These are phyloP conservation scores for Lipomyces starkeyi DNA, from an alignment of 805 yeast species.

Conservation along the genomic window DNA sequence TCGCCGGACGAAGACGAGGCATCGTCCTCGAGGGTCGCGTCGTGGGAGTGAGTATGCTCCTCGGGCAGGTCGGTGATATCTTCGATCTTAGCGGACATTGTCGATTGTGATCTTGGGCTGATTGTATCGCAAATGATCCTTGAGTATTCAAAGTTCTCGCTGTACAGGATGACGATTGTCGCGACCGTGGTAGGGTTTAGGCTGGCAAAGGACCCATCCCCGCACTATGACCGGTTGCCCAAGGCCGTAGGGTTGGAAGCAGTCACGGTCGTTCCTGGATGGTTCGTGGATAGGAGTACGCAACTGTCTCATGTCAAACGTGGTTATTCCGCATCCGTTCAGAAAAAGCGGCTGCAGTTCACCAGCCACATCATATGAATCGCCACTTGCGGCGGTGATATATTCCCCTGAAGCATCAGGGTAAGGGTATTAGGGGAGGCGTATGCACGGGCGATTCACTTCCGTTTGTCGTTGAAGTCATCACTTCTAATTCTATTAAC, in stretches of 20 bases:
- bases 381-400: neutral
- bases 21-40: constrained; percentile 24
- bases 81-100: constrained; percentile 40
- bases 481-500: neutral
- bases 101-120: neutral
- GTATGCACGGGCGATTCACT: neutral
- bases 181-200: constrained; percentile 5
- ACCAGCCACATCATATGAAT: neutral
- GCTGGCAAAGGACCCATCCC: neutral
- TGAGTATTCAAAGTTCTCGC: neutral
- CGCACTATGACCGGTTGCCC: neutral
- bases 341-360: neutral
- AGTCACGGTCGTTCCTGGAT: constrained; percentile 3
- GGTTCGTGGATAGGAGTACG: neutral
- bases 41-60: constrained; percentile 18
- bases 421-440: neutral
- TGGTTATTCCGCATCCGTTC: neutral
- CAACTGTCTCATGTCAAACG: neutral
- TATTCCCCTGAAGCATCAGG: neutral
- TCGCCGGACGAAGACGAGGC: constrained; percentile 37
- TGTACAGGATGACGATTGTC: neutral
- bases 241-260: constrained; percentile 3
- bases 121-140: neutral
- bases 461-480: neutral
- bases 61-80: constrained; percentile 36